These are phyloP conservation scores for Fraxinus americana DNA, from an alignment of 257 asterid genomes.

Conservation along the genomic window DNA sequence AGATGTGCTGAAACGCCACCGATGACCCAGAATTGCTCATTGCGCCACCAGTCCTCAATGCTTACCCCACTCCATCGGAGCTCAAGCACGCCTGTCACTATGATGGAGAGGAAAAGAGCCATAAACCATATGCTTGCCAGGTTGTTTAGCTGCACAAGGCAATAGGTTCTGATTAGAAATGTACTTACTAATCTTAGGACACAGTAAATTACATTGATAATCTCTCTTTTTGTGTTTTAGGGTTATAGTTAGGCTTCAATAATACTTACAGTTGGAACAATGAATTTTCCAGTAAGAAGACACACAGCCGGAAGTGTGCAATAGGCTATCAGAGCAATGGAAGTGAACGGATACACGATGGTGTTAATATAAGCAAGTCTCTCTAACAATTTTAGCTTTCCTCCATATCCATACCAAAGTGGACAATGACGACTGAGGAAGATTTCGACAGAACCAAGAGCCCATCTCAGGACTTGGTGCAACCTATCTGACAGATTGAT, in stretches of 20 bases:
- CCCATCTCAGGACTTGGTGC: constrained; percentile 93
- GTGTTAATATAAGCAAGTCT: constrained; percentile 83
- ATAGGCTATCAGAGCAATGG: constrained; percentile 78
- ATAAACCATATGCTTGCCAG: constrained; percentile 78
- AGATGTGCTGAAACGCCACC: constrained; percentile 86
- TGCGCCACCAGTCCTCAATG: constrained; percentile 93
- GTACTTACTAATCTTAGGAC: not conserved
- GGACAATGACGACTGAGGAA: constrained; percentile 92
- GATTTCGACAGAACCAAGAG: constrained; percentile 88
- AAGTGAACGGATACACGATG: constrained; percentile 81
- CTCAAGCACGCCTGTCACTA: constrained; percentile 72
- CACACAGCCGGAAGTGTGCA: constrained; percentile 87
- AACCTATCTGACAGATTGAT: constrained; percentile 84
- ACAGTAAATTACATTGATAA: not conserved
- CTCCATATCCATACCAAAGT: constrained; percentile 81
- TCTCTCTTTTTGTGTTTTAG: not conserved
- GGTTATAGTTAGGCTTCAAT: not conserved
- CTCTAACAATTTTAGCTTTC: constrained; percentile 73
- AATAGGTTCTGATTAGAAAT: constrained; percentile 10
- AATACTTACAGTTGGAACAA: constrained; percentile 74
- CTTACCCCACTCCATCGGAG: constrained; percentile 87
- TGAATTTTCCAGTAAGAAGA: constrained; percentile 86
- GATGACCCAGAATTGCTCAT: constrained; percentile 89
- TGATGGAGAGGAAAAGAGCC: constrained; percentile 84
- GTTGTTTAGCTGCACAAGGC: constrained; percentile 63